These are phyloP conservation scores for Euphorbia lathyris DNA, from an alignment of 345 rosid genomes.

Conservation along the genomic window DNA sequence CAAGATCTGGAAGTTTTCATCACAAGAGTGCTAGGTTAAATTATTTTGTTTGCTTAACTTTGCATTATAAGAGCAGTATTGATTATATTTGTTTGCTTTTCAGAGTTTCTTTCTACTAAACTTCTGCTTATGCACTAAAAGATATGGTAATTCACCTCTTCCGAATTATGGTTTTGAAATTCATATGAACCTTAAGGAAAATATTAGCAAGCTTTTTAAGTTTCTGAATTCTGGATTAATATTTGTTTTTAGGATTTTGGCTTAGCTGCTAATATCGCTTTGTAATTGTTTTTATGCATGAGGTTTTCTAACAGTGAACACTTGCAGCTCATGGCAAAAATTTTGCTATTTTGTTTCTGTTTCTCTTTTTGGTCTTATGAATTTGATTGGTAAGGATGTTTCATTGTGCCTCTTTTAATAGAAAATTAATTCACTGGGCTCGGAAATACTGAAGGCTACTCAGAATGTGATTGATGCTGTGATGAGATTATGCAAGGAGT, in stretches of 20 bases:
- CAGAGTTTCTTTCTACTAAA: neutral
- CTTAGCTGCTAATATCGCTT: no score
- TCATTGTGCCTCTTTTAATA: slow-evolving; percentile 26
- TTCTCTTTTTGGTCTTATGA: neutral
- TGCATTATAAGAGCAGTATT: neutral
- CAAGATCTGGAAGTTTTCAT: neutral
- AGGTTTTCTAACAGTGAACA: neutral
- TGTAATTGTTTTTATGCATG: no score
- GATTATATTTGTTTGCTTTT: neutral
- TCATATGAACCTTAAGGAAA: no score
- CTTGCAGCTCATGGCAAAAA: slow-evolving; percentile 1
- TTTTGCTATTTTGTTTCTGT: neutral
- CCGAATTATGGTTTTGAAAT: no score
- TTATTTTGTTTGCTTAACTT: neutral
- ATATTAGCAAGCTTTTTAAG: no score
- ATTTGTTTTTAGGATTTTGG: no score
- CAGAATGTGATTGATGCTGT: slow-evolving; percentile 57
- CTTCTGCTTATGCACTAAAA: neutral
- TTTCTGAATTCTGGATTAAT: no score
- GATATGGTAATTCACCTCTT: no score
- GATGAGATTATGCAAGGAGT: slow-evolving; percentile 61
- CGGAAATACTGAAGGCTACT: slow-evolving; percentile 55
- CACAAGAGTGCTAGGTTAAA: neutral
- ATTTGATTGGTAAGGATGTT: slow-evolving; percentile 16
- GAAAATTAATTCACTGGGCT: slow-evolving; percentile 54